These are phyloP conservation scores for Breviolum minutum DNA, from an alignment of 73 alveolate genomes.

Conservation along the genomic window DNA sequence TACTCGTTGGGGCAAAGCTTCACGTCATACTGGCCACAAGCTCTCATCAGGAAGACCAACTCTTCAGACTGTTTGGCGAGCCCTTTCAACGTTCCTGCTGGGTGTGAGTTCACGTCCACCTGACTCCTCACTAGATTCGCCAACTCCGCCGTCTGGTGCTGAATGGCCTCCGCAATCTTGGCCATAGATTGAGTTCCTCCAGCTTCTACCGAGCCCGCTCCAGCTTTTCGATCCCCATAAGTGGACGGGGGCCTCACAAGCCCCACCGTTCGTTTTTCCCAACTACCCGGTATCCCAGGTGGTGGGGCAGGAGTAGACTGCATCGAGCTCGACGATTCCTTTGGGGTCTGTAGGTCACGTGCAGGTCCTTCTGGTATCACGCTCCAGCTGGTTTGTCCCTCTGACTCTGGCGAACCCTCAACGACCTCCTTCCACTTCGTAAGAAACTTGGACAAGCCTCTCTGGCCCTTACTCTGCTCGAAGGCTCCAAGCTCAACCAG, in stretches of 20 bases:
- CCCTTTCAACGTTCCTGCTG: background rate
- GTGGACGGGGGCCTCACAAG: background rate
- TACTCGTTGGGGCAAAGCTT: background rate
- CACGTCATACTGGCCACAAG: background rate
- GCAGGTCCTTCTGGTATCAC: background rate
- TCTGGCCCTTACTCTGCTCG: background rate
- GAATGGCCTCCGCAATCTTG: background rate
- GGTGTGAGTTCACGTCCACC: background rate
- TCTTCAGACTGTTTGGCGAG: background rate
- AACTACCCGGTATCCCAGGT: background rate
- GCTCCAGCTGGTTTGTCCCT: background rate
- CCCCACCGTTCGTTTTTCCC: background rate
- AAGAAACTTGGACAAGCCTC: background rate
- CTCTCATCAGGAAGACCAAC: background rate
- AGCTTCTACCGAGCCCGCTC: background rate
- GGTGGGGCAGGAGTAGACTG: no score
- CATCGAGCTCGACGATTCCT: no score
- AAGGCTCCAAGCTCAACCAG: background rate
- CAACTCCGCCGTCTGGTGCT: background rate
- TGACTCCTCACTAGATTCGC: background rate
- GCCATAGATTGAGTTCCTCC: background rate
- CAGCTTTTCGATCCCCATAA: conserved; percentile 7
- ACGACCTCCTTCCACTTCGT: background rate
- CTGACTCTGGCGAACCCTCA: no score
- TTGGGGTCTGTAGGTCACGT: background rate